Evolutionary conservation across 179 eudicot genomes (phyloP).

Genomic region (Drosera spatulata): DNA sequence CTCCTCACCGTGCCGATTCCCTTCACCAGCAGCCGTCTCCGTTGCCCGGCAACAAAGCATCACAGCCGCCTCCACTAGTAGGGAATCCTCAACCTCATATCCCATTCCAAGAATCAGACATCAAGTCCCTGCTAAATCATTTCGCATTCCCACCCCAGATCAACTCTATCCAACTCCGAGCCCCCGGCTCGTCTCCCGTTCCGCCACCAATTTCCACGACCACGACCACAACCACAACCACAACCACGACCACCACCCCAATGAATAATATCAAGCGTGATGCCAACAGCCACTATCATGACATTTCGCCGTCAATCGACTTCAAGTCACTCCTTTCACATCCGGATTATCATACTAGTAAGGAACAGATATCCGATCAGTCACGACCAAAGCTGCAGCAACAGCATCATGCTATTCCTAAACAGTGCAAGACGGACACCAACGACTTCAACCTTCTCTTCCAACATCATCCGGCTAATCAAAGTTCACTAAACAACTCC

Average conservation of each 20-base stretch:
- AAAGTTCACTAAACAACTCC: not conserved
- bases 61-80: constrained; percentile 10
- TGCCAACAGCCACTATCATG: not conserved
- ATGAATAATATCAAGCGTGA: constrained; percentile 4
- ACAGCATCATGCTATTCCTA: constrained; percentile 8
- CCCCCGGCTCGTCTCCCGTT: constrained; percentile 3
- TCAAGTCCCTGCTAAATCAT: constrained; percentile 12
- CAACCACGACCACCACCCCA: constrained; percentile 1
- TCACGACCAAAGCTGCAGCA: not conserved
- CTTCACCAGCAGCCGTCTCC: not conserved
- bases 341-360: constrained; percentile 10
- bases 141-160: constrained; percentile 1
- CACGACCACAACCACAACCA: not conserved
- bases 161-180: constrained; percentile 7
- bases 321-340: constrained; percentile 21
- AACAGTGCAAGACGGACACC: constrained; percentile 33
- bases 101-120: constrained; percentile 10
- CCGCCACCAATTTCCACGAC: not conserved
- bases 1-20: constrained; percentile 19
- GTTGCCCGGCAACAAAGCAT: not conserved
- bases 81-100: constrained; percentile 10
- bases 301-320: constrained; percentile 7
- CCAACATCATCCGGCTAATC: not conserved
- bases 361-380: constrained; percentile 7
- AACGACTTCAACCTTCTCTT: constrained; percentile 5